A percentile compares a stretch with the other conserved stretches of the same genome.
Evolutionary conservation across 192 early-diverging fungal genomes (phyloP).

Genomic region (Gonapodya sp.): DNA sequence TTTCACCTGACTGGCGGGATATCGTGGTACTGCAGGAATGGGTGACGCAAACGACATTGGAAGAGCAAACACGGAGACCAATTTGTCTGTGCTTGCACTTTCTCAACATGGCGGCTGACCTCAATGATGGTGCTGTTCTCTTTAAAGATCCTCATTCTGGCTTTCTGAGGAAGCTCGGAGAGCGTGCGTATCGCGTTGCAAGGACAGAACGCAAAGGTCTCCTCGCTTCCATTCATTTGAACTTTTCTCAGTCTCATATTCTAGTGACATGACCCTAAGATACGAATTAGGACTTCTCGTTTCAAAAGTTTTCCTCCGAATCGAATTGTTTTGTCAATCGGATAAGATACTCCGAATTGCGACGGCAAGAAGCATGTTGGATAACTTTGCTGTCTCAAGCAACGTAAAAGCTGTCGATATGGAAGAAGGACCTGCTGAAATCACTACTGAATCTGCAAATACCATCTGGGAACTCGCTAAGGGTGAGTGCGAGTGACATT

Average conservation of each 20-base stretch:
- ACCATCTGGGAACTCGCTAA: no score
- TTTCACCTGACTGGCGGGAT: no score
- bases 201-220: no score
- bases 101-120: neutral
- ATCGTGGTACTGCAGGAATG: neutral
- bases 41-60: neutral
- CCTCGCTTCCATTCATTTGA: no score
- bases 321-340: neutral
- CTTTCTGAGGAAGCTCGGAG: neutral
- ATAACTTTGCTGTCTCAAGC: no score
- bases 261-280: neutral
- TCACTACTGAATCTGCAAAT: no score
- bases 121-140: neutral
- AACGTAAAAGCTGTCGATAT: no score
- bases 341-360: no score
- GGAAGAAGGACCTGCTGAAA: no score
- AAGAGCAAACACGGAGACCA: neutral
- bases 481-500: no score
- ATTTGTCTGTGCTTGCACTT: neutral
- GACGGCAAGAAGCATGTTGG: no score
- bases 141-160: neutral
- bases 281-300: neutral
- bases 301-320: neutral
- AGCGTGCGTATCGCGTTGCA: neutral
- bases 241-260: neutral